phyloP scores from a whole-genome alignment of 2,329 filamentous ascomycete species.

The Aspergillus arachidicola region DNA sequence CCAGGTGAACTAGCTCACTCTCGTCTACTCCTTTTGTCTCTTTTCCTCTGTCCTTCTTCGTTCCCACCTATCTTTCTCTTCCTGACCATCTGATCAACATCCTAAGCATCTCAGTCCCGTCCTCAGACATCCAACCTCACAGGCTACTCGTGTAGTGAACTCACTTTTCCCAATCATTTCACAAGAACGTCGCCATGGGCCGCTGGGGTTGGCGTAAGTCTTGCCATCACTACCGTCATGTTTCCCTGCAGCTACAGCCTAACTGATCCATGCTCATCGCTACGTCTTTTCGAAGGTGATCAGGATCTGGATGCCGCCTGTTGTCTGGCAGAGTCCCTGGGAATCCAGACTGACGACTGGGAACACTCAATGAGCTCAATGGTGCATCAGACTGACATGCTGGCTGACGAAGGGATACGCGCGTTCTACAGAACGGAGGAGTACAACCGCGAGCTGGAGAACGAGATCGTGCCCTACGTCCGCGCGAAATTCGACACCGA shows the following conservation, averaged over 20 bases:
- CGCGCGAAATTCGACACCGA: neutral
- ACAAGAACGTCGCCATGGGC: neutral
- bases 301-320: neutral
- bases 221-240: neutral
- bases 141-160: neutral
- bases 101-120: no score
- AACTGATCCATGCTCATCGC: no score
- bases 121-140: fast-evolving
- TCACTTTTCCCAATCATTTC: neutral
- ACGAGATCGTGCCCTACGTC: neutral
- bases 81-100: no score
- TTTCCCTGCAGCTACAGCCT: no score
- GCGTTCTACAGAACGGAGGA: neutral
- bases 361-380: neutral
- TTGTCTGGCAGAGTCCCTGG: neutral
- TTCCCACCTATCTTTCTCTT: no score
- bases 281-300: neutral
- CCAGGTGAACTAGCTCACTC: no score
- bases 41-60: no score
- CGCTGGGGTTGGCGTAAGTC: neutral
- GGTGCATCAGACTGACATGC: neutral
- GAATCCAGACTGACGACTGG: neutral
- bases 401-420: neutral
- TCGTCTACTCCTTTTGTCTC: no score
- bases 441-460: neutral